Percentiles rank a stretch among this genome's conserved stretches.
These are phyloP conservation scores for Tylopilus intermedius DNA, from an alignment of 768 basidiomycete genomes.

Conservation along the genomic window DNA sequence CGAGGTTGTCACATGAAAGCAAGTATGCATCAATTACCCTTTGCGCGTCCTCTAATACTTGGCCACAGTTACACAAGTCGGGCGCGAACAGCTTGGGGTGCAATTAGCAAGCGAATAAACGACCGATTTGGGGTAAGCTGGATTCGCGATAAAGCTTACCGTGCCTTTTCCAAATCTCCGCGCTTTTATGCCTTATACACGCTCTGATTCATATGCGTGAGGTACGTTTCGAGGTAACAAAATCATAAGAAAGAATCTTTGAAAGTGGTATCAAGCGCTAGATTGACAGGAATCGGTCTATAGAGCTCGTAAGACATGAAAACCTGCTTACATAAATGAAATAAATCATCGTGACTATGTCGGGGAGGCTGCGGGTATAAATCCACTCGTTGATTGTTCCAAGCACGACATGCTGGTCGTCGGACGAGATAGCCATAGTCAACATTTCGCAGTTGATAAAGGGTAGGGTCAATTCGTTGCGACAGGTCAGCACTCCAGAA, in stretches of 20 bases:
- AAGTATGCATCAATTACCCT: not conserved
- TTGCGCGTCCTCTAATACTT: not conserved
- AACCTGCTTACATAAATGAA: conserved; percentile 1
- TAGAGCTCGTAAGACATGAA: not conserved
- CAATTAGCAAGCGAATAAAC: conserved; percentile 2
- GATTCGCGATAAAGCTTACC: not conserved
- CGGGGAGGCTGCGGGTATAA: not conserved
- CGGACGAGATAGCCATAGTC: conserved; percentile 1
- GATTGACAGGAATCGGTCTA: not conserved
- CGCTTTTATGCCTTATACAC: no score
- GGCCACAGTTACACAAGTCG: not conserved
- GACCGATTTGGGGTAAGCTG: not conserved
- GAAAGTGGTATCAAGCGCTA: not conserved
- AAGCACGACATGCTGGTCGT: not conserved
- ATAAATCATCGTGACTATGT: not conserved
- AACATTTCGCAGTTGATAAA: not conserved
- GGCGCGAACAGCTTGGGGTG: conserved; percentile 2
- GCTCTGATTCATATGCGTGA: no score
- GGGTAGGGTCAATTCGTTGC: not conserved
- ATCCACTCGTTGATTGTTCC: not conserved
- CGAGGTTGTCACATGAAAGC: not conserved
- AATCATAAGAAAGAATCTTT: no score
- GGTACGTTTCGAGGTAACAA: no score
- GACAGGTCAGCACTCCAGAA: conserved; percentile 5
- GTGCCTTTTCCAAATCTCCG: no score